Conservation (phyloP, 805 yeast species). For the Candida suzukii region DNA sequence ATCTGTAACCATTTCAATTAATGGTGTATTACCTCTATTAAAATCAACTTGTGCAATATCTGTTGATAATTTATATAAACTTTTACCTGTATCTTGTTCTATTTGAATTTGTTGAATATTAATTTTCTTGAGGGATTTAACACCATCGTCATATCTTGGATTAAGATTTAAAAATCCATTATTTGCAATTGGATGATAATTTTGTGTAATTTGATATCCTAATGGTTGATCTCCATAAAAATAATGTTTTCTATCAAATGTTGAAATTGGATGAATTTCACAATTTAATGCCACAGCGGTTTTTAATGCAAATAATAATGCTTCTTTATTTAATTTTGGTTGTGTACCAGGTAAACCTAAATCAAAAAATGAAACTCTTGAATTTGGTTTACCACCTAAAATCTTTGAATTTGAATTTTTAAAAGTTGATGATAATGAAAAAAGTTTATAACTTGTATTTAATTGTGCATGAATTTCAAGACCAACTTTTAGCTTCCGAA, state of each 20-base stretch:
- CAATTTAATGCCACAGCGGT: constrained; percentile 68
- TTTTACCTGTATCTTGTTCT: constrained; percentile 93
- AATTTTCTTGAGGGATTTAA: constrained; percentile 37
- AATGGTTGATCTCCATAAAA: constrained; percentile 95
- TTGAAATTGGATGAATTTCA: constrained; percentile 44
- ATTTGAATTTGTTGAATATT: constrained; percentile 76
- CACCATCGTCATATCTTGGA: constrained; percentile 46
- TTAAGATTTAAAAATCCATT: constrained; percentile 52
- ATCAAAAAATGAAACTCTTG: constrained; percentile 71
- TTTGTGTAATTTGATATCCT: constrained; percentile 95
- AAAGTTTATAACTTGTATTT: constrained; percentile 65
- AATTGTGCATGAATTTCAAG: constrained; percentile 92
- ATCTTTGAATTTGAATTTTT: constrained; percentile 21
- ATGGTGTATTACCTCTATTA: constrained; percentile 79
- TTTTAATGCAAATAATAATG: constrained; percentile 59
- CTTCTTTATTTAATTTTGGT: constrained; percentile 73
- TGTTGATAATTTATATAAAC: constrained; percentile 44
- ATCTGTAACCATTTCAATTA: constrained; percentile 84
- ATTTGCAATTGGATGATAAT: constrained; percentile 68
- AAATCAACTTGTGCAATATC: constrained; percentile 53
- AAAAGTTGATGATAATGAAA: constrained; percentile 52
- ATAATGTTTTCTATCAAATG: constrained; percentile 92
- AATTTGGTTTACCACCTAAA: constrained; percentile 54
- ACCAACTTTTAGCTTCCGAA: constrained; percentile 59
- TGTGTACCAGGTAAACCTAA: constrained; percentile 89